These are phyloP conservation scores for Chalaropsis ovoidea DNA, from an alignment of 2,329 filamentous ascomycete species.

Conservation along the genomic window DNA sequence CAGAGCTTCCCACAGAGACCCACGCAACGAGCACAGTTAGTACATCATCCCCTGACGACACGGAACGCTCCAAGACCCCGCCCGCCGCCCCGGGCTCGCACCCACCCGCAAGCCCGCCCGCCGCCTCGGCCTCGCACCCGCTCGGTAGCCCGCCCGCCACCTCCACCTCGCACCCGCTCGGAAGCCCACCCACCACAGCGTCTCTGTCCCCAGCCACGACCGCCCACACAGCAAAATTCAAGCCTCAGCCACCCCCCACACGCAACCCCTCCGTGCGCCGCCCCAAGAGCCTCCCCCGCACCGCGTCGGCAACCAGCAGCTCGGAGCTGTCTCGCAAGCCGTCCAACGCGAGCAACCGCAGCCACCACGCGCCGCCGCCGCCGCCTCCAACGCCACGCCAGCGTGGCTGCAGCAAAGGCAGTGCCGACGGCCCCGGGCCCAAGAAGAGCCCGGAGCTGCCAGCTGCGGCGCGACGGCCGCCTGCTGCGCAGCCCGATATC, in stretches of 20 bases:
- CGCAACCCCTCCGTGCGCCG: slow-evolving; percentile 39
- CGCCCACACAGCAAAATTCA: slow-evolving; percentile 32
- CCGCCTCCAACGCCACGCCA: slow-evolving; percentile 43
- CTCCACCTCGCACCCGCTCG: neutral
- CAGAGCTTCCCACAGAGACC: neutral
- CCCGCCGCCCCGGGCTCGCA: neutral
- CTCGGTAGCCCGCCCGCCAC: neutral
- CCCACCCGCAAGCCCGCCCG: slow-evolving; percentile 31
- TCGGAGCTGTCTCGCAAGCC: slow-evolving; percentile 7
- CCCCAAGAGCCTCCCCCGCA: slow-evolving; percentile 35
- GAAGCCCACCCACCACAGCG: slow-evolving; percentile 35
- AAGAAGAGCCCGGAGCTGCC: slow-evolving; percentile 19
- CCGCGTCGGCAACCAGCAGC: slow-evolving; percentile 26
- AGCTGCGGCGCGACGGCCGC: slow-evolving; percentile 26
- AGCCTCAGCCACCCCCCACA: slow-evolving; percentile 37
- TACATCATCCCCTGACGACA: neutral
- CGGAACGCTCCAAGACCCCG: neutral
- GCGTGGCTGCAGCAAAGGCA: slow-evolving; percentile 40
- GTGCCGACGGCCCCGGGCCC: slow-evolving; percentile 33
- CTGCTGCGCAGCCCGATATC: slow-evolving; percentile 42
- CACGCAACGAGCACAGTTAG: neutral
- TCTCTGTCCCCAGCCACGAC: slow-evolving; percentile 37
- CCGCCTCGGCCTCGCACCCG: slow-evolving; percentile 27
- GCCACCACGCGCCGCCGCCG: slow-evolving; percentile 33
- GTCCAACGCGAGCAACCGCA: slow-evolving; percentile 11